Evolutionary conservation across 2,329 filamentous ascomycete genomes (phyloP), one percentile per base, ranked within the genome.

Genomic region (Talaromyces sp.): DNA sequence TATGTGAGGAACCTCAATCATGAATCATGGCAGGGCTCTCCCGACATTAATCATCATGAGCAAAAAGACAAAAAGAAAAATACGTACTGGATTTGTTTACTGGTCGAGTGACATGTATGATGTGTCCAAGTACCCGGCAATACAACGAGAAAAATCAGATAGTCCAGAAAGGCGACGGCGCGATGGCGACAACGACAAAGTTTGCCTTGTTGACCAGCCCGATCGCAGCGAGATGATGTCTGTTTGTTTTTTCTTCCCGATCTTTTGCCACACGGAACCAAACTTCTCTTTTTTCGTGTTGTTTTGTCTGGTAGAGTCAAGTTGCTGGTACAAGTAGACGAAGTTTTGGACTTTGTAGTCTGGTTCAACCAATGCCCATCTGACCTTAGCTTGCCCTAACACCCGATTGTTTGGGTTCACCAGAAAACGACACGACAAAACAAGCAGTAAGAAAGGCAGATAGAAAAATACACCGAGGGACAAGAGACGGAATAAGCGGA

Each of bases 371-470:
- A 60, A 60, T 60, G 62, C 62, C 37, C 63, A 68, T 27, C 49
- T 39, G 33, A 37, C 33, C 52, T 25, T 62, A 67, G 61, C 62
- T 64, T 66, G 61, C 64, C 67, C 63, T 60, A 60, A 47, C 8
- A 22, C 50, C 50, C 15, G 31, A 15, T 37, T 37, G 31, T 56
- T 56, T 56, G 50, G 50, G 25, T n/a, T 52, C 49, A 11, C 49
- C 49, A 31, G 49, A 52, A 52, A 52, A 31, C 17, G 17, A 33
- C 47, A 31, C 10, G 43, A 13, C n/a, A 9, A 47, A 19, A 43
- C 37, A 19, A 43, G 41, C 19, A 13, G 43, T 4, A 19, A 3
- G 43, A 10, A 27, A 6, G 11, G 19, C 3, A 57, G 22, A n/a
- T 22, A 37, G 39, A 22, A 11, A 37, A 49, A 22, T 15, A 31